These are phyloP conservation scores for Vaccinium darrowii DNA, from an alignment of 148 eudicot genomes.

Conservation along the genomic window DNA sequence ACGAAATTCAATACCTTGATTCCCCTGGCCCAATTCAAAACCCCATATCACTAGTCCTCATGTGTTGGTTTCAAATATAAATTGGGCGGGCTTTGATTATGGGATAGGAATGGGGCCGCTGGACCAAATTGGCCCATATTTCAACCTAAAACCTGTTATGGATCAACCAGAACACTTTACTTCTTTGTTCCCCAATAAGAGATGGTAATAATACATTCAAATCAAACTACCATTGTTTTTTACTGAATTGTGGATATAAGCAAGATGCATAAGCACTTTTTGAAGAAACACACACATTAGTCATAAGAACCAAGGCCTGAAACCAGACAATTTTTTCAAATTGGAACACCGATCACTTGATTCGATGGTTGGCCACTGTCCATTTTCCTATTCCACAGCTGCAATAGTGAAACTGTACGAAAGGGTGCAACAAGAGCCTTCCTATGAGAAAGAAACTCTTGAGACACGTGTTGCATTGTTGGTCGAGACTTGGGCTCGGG, in stretches of 20 bases:
- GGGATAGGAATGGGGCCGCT: too few species aligned
- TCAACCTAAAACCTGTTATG: too few species aligned
- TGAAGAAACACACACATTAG: neutral
- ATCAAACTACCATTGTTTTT: too few species aligned
- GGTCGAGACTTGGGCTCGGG: slow-evolving; percentile 10
- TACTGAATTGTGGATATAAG: too few species aligned
- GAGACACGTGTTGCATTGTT: slow-evolving; percentile 12
- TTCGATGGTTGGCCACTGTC: neutral
- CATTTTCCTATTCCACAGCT: neutral
- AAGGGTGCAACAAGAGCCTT: neutral
- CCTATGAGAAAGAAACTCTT: neutral
- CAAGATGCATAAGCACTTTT: too few species aligned
- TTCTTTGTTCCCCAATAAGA: neutral
- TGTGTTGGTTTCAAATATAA: too few species aligned
- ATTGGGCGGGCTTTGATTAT: too few species aligned
- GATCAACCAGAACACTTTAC: neutral
- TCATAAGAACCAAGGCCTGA: neutral
- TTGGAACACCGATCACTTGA: neutral
- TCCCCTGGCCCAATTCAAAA: too few species aligned
- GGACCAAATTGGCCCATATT: neutral
- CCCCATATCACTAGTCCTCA: too few species aligned
- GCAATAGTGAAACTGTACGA: neutral
- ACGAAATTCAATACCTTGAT: too few species aligned
- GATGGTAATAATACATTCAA: too few species aligned
- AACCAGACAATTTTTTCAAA: too few species aligned